phyloP scores from a whole-genome alignment of 257 asterid genomes.

The Capsicum rhomboideum region DNA sequence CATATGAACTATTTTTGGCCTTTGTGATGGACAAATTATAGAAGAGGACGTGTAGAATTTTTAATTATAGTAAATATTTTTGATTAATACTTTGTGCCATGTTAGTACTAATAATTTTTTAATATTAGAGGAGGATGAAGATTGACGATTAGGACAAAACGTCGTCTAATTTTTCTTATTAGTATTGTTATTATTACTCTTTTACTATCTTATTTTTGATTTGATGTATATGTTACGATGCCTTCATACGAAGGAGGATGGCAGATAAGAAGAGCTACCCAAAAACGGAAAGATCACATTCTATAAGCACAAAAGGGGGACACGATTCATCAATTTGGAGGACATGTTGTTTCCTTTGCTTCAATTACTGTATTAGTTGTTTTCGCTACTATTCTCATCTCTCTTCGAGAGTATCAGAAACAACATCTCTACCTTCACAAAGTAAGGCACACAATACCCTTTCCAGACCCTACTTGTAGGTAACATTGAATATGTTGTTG shows the following conservation, averaged over 20 bases:
- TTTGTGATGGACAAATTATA: background rate
- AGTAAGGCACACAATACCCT: background rate
- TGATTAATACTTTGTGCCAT: background rate
- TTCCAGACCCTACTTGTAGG: too few relatives aligned
- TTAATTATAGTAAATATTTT: background rate
- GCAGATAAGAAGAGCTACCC: too few relatives aligned
- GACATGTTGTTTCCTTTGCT: too few relatives aligned
- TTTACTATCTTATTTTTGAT: too few relatives aligned
- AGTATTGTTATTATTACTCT: background rate
- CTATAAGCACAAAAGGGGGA: too few relatives aligned
- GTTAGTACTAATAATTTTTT: background rate
- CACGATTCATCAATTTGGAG: too few relatives aligned
- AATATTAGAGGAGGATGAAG: background rate
- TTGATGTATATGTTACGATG: too few relatives aligned
- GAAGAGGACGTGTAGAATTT: background rate
- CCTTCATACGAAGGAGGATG: too few relatives aligned
- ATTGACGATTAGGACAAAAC: background rate
- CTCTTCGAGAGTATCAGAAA: background rate
- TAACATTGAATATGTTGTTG: background rate
- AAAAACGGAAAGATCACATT: too few relatives aligned
- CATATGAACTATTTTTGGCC: background rate
- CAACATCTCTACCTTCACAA: rapidly evolving
- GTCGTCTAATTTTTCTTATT: background rate
- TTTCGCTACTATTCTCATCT: too few relatives aligned
- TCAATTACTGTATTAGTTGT: too few relatives aligned